Evolutionary conservation across 1,139 yeast genomes (phyloP), one percentile per base, ranked within the genome.

Genomic region (Suhomyces panamericanus): DNA sequence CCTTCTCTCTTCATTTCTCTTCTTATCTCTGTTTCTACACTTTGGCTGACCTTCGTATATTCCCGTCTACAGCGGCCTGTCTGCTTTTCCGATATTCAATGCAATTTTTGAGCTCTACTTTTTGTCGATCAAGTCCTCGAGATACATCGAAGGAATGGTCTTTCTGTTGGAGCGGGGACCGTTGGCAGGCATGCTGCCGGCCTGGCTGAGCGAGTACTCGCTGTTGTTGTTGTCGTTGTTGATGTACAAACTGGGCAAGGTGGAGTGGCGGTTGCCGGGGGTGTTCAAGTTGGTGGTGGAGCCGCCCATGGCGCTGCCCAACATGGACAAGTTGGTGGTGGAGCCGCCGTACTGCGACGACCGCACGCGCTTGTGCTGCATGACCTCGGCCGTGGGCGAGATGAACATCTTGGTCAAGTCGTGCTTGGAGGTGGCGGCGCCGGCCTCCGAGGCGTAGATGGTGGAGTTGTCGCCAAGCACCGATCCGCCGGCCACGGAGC

Each of bases 301-400:
- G n/a, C 48, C 40, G 20, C 35, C 35, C 20, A 20, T 30, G 28
- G 27, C 39, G 3, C 61, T 66, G 15, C 59, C 65, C 44, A 57
- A 44, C 30, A 61, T 39, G 11, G 69, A 60, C 37, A 65, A 52
- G 47, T 59, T 63, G 12, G 67, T 44, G 13, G 52, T 39, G 11
- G 67, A 58, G 13, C 63, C 62, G 29, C 55, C 61, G 38, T 48
- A 47, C 32, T 54, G 62, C 6, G 58, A 45, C 1, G 74, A 62
- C 43, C 61, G 63, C 36, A 50, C 58, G 35, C 73, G 57, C 53
- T 67, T 69, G 49, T 69, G 75, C 49, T 72, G 73, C 81, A 83
- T 78, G 32, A 84, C 85, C 58, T 85, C 90, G 15, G 85, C 86
- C 2, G 95, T 87, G 31, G 95, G 95, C 6, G 93, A 85, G 46